Conservation (phyloP, 768 basidiomycete species). For the Pleurotus tuber-regium region DNA sequence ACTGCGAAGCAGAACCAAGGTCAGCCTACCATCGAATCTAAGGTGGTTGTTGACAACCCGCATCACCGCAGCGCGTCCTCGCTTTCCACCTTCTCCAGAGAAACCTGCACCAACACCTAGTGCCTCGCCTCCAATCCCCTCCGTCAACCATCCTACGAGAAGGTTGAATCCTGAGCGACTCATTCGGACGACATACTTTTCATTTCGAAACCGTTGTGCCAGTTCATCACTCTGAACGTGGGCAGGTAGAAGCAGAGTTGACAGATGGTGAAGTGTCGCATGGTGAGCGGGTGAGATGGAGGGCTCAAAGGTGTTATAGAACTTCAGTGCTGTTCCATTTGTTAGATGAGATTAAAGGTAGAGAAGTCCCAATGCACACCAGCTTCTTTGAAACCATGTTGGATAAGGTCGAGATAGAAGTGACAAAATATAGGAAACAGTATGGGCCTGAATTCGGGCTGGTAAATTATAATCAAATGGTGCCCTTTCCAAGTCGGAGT, state of each 20-base stretch:
- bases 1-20: slow-evolving; percentile 6
- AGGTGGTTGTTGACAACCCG: slow-evolving; percentile 93
- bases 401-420: slow-evolving; percentile 93
- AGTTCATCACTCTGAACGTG: slow-evolving; percentile 84
- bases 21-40: slow-evolving; percentile 74
- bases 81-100: slow-evolving; percentile 74
- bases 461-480: slow-evolving; percentile 14
- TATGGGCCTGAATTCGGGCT: slow-evolving; percentile 94
- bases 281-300: slow-evolving; percentile 67
- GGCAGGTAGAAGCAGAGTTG: slow-evolving; percentile 73
- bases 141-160: slow-evolving; percentile 93
- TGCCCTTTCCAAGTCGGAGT: neutral
- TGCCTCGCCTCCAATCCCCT: slow-evolving; percentile 86
- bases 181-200: slow-evolving; percentile 90
- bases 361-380: slow-evolving; percentile 45
- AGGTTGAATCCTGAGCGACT: slow-evolving; percentile 90
- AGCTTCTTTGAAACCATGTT: slow-evolving; percentile 86
- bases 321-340: slow-evolving; percentile 58
- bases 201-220: slow-evolving; percentile 82
- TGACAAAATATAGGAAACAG: slow-evolving; percentile 96
- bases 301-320: slow-evolving; percentile 68
- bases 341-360: slow-evolving; percentile 12
- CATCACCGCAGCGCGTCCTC: slow-evolving; percentile 88
- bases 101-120: slow-evolving; percentile 78
- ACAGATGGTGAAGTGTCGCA: slow-evolving; percentile 71